Evolutionary conservation across 257 asterid species (phyloP).

Genomic region (Mitragyna speciosa): DNA sequence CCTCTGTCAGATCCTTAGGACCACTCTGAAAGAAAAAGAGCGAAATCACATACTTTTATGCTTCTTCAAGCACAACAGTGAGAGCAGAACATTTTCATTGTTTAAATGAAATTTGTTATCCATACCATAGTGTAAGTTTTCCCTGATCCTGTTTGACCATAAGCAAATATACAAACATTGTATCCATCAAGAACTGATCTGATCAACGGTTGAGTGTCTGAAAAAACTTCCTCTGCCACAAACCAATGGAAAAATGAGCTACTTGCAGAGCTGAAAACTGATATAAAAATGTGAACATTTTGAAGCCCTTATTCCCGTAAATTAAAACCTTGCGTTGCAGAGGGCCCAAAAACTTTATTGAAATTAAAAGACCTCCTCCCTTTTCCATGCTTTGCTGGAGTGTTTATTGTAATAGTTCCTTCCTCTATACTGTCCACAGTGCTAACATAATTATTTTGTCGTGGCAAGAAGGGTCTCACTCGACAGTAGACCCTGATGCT

Average conservation of each 20-base stretch:
- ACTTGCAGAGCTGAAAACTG: not conserved
- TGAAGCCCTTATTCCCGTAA: slow-evolving; percentile 5
- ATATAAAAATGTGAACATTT: not conserved
- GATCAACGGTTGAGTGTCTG: slow-evolving; percentile 80
- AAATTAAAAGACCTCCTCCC: slow-evolving; percentile 73
- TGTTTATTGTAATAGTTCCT: slow-evolving; percentile 69
- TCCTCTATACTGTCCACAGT: slow-evolving; percentile 84
- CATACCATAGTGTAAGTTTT: slow-evolving; percentile 93
- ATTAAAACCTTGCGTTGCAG: slow-evolving; percentile 79
- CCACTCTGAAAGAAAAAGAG: slow-evolving; percentile 61
- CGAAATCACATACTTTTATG: slow-evolving; percentile 16
- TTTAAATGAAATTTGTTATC: slow-evolving; percentile 3
- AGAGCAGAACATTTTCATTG: slow-evolving; percentile 1
- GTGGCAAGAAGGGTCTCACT: slow-evolving; percentile 81
- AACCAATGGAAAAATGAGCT: slow-evolving; percentile 22
- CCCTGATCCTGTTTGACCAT: slow-evolving; percentile 99
- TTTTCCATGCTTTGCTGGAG: slow-evolving; percentile 64
- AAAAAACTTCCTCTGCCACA: slow-evolving; percentile 77
- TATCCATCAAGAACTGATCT: slow-evolving; percentile 98
- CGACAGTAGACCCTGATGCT: slow-evolving; percentile 97
- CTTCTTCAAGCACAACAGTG: slow-evolving; percentile 20
- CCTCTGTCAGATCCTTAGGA: slow-evolving; percentile 79
- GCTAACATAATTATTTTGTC: slow-evolving; percentile 50
- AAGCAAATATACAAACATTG: slow-evolving; percentile 93
- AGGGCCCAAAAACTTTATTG: slow-evolving; percentile 91